These are phyloP conservation scores for Penicillium odoratum DNA, from an alignment of 495 filamentous ascomycete species.

Conservation along the genomic window DNA sequence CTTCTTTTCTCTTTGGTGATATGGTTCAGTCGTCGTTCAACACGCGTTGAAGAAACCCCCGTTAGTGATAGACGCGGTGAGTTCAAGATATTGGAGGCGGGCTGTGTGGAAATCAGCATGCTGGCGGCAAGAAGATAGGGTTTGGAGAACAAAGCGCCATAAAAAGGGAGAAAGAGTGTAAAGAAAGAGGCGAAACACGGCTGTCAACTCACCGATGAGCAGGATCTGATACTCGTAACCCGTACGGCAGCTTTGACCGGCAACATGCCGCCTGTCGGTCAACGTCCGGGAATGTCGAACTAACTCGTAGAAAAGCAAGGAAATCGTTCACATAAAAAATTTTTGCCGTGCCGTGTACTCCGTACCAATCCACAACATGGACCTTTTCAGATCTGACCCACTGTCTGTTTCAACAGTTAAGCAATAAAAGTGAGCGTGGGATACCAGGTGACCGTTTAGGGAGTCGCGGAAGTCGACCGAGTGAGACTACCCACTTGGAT, in stretches of 20 bases:
- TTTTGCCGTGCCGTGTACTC: conserved; percentile 12
- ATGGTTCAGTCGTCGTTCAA: conserved; percentile 17
- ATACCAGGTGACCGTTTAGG: neutral
- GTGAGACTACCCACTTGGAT: conserved; percentile 6
- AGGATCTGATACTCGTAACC: conserved; percentile 15
- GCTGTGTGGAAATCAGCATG: conserved; percentile 28
- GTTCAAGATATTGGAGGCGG: conserved; percentile 13
- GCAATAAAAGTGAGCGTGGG: neutral
- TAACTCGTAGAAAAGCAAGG: conserved; percentile 14
- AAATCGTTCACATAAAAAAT: conserved; percentile 11
- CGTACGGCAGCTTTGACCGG: conserved; percentile 14
- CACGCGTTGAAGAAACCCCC: conserved; percentile 6
- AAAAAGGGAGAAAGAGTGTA: neutral
- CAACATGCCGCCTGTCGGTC: conserved; percentile 23
- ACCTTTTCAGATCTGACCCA: conserved; percentile 5
- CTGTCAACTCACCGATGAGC: conserved; percentile 22
- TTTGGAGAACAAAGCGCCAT: neutral
- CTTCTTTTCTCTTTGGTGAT: conserved; percentile 17
- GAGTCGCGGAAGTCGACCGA: conserved; percentile 25
- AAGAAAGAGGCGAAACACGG: neutral
- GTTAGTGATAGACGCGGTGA: conserved; percentile 20
- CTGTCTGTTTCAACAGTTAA: neutral
- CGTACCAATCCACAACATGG: neutral
- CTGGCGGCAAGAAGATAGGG: conserved; percentile 2
- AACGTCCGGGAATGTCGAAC: conserved; percentile 17